Base-by-base conservation (phyloP, 169 alveolate species). In the Plasmodium adleri region DNA sequence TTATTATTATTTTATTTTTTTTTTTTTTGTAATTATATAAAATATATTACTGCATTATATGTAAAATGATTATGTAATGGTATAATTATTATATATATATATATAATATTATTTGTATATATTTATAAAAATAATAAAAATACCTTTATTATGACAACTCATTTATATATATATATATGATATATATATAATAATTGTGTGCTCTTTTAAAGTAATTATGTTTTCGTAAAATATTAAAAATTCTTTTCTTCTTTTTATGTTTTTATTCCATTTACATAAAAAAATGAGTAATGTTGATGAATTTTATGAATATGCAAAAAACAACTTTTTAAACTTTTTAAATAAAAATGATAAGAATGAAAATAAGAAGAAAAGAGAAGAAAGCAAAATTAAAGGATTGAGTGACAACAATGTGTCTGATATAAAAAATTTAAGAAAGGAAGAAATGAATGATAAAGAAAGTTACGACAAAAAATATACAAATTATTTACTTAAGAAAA, bases 261-360 rank as follows among this genome's bases (percentile, higher is more conserved):
- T 39, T 39, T 39, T 39, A 5, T 7, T 5, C 10, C 47, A 8
- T 39, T 39, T 39, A 39, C 9, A 39, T 39, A 39, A n/a, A 9
- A 49, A 24, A 71, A 86, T 86, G 92, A 72, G 92, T 60, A 20
- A 86, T 66, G 68, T 72, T 5, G 92, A 86, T 72, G 92, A 72
- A 28, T 86, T 86, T 74, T 86, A 86, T 58, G 92, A 86, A 72
- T 86, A 71, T 66, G 92, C 92, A 39, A 86, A 67, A 86, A 72
- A 86, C 68, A 86, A 86, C 56, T 86, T 86, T 56, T 73, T 86
- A 86, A 86, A 71, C 20, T 45, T 86, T 56, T 39, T 86, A 20
- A 86, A 86, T 13, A 47, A 72, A 43, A 86, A 86, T 86, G 72
- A 86, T 59, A 52, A 24, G 28, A 60, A 86, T 62, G 76, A 60